Percentiles rank a stretch among this genome's conserved stretches.
phyloP scores from a whole-genome alignment of 1,139 yeast genomes.

The Dujonia santamariae region DNA sequence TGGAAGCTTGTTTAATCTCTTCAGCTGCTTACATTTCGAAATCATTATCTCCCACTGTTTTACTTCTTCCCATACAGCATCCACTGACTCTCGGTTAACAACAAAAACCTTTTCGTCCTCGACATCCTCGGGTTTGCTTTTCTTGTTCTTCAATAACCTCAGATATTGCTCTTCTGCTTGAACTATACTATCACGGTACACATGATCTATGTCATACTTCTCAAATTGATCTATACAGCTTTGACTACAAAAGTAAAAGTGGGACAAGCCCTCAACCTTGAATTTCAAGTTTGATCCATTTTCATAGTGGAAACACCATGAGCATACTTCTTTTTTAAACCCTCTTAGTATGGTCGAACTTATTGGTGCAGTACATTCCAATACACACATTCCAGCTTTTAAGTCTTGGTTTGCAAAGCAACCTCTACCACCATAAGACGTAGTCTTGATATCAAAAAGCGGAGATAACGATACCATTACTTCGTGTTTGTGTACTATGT shows the following conservation, averaged over 20 bases:
- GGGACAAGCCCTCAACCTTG: conserved; percentile 18
- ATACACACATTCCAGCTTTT: conserved; percentile 38
- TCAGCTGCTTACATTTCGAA: conserved; percentile 22
- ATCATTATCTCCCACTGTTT: conserved; percentile 36
- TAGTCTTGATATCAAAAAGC: conserved; percentile 35
- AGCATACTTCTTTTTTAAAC: conserved; percentile 66
- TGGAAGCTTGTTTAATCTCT: conserved; percentile 28
- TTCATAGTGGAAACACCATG: conserved; percentile 49
- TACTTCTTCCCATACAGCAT: conserved; percentile 20
- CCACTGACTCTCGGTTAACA: conserved; percentile 14
- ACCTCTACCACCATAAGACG: conserved; percentile 63
- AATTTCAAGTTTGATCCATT: conserved; percentile 47
- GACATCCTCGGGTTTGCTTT: background rate
- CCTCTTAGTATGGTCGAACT: conserved; percentile 50
- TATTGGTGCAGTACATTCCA: conserved; percentile 39
- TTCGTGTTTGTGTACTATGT: background rate
- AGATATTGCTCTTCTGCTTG: conserved; percentile 24
- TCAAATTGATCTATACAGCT: conserved; percentile 39
- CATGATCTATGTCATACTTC: conserved; percentile 18
- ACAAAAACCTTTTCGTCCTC: background rate
- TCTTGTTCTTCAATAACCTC: conserved; percentile 11
- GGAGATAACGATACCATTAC: conserved; percentile 16
- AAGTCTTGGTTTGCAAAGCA: conserved; percentile 49
- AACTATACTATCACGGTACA: conserved; percentile 23
- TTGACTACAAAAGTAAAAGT: conserved; percentile 55